Evolutionary conservation across 2,329 filamentous ascomycete genomes (phyloP), one percentile per base, ranked within the genome.

Genomic region (Ceratocystis diversiconidia): DNA sequence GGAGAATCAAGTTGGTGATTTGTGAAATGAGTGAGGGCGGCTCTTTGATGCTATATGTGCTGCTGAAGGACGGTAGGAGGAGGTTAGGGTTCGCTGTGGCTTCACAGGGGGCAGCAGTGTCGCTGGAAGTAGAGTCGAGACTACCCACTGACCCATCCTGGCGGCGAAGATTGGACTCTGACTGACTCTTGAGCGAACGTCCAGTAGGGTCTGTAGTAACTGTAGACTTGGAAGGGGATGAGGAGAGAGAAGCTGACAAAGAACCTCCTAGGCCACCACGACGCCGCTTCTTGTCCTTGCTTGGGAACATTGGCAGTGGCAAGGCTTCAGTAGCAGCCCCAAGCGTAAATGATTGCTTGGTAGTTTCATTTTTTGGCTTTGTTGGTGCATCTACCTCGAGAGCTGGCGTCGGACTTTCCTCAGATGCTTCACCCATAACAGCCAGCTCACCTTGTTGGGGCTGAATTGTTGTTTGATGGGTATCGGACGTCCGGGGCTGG

Each of bases 11-110:
- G 73, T 82, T 76, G 63, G 81, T 73, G 70, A 88, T 78, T 75
- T 90, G 79, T 69, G 86, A 83, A n/a, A 90, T 72, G 17, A 91
- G 82, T 4, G 87, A 88, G 1, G 87, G 85, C 66, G 83, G 85
- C 36, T 85, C 81, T 69, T 85, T 84, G 75, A 85, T 78, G 41
- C 74, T 80, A 69, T 90, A 92, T 0, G 87, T 90, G 69, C 79
- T 83, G 7, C 75, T 76, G 70, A 92, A 90, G 0, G 84, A 84
- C 0, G 89, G 89, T 0, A 91, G 76, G 1, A 92, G 74, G 1
- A 90, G 74, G 68, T 91, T 91, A 0, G 80, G 77, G 6, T 61
- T 61, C 3, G 36, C 1, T n/a, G 44, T 28, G 76, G 76, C 15
- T 25, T 64, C 62, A 12, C 52, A 52, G 50, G 60, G 19, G 6